phyloP scores from a whole-genome alignment of 345 rosid species.

The Moringa oleifera region DNA sequence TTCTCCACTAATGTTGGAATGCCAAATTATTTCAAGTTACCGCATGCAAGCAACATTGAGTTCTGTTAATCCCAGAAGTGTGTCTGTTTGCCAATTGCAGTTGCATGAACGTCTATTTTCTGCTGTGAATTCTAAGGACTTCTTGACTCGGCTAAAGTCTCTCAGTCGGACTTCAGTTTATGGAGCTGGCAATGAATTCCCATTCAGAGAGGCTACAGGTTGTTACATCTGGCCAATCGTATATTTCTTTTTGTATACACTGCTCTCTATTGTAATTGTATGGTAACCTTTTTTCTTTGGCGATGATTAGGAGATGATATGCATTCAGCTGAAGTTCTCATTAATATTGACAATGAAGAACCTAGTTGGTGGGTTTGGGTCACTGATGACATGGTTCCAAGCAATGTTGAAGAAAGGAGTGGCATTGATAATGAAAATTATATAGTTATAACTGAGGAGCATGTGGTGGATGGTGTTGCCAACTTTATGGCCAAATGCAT shows the following conservation, averaged over 20 bases:
- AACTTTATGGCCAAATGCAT: conserved; percentile 92
- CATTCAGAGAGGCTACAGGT: conserved; percentile 91
- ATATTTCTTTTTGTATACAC: neutral
- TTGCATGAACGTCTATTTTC: conserved; percentile 52
- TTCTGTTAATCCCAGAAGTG: neutral
- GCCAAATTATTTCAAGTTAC: too few species aligned
- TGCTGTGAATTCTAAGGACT: conserved; percentile 64
- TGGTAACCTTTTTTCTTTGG: neutral
- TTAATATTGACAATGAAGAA: conserved; percentile 59
- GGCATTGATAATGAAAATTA: conserved; percentile 76
- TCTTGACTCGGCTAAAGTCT: conserved; percentile 52
- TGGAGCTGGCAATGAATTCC: conserved; percentile 53
- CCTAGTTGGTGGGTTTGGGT: conserved; percentile 99
- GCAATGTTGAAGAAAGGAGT: conserved; percentile 68
- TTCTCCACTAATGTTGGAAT: too few species aligned
- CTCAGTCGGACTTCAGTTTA: conserved; percentile 39
- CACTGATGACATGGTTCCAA: conserved; percentile 78
- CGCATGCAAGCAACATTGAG: neutral
- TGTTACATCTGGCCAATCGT: neutral
- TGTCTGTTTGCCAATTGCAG: conserved; percentile 26
- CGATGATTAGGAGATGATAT: conserved; percentile 50
- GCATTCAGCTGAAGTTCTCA: conserved; percentile 56
- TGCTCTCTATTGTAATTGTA: neutral
- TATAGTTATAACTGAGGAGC: conserved; percentile 67
- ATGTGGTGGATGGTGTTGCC: conserved; percentile 86